A percentile compares a stretch with the other conserved stretches of the same genome.
Conservation (phyloP, 192 early-diverging fungal species). For the Podochytrium sp. region DNA sequence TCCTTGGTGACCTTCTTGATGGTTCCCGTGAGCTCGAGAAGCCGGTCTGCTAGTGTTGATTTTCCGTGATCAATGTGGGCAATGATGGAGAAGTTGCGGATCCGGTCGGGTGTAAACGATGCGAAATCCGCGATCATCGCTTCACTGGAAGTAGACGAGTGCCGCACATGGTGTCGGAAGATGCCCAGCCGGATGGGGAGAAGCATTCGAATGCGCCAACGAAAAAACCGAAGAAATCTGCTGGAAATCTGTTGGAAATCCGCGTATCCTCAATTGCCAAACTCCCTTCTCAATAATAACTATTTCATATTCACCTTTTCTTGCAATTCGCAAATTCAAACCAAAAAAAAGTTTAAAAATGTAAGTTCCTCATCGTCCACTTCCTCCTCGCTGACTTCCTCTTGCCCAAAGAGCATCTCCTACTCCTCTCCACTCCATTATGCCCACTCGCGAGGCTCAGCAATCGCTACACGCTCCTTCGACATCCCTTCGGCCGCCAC, state of each 20-base stretch:
- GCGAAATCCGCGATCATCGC: slow-evolving; percentile 29
- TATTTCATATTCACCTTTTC: background rate
- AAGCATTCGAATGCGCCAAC: background rate
- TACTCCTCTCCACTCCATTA: too few relatives aligned
- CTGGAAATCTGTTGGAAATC: background rate
- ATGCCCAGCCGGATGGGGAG: background rate
- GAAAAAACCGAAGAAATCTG: background rate
- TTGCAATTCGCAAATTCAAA: too few relatives aligned
- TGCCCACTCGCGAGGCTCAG: too few relatives aligned
- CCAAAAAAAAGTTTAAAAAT: too few relatives aligned
- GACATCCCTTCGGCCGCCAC: too few relatives aligned
- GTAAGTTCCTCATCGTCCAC: too few relatives aligned
- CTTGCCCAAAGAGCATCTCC: too few relatives aligned
- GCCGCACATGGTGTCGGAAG: background rate
- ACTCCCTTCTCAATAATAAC: background rate
- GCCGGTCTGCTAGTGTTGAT: slow-evolving; percentile 85
- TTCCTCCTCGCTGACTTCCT: too few relatives aligned
- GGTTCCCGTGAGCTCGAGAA: slow-evolving; percentile 82
- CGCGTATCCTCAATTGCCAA: background rate
- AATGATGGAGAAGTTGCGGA: slow-evolving; percentile 83
- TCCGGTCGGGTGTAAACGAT: slow-evolving; percentile 74
- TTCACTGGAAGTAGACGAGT: background rate
- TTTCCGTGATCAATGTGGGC: slow-evolving; percentile 57
- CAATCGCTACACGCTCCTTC: too few relatives aligned
- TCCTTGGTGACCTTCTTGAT: slow-evolving; percentile 5